Base-by-base conservation (phyloP, 2,329 filamentous ascomycete genomes). In the Sclerotinia glacialis region DNA sequence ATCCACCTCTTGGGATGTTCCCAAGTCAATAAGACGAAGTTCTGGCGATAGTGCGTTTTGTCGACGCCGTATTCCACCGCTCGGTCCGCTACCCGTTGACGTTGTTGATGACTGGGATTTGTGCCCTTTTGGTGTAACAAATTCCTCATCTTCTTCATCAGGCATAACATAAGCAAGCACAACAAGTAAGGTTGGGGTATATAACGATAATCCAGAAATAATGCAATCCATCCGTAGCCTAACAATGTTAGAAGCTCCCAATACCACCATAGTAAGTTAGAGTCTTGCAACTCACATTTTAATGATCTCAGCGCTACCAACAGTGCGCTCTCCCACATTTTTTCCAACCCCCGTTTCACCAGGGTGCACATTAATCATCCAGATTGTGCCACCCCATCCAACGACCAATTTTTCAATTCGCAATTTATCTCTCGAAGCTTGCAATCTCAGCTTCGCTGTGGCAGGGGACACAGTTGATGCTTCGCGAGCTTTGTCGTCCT, bases 151-250 rank as follows among this genome's bases (percentile, higher is more conserved):
- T 1, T 90, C 67, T 42, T 78, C 77, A 55, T 92, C 90, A 47
- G 89, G 86, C 68, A 89, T 89, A 74, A 93, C 88, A 79, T 96
- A 97, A 76, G 93, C 93, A 80, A 99, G 89, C 74, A 98, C 90
- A 74, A 97, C 86, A 78, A 99, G 84, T 72, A 97, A 83, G 76
- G 87, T 95, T 76, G 92, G 92, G 76, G 93, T 97, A 87, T 97
- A 98, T 79, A 99, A 84, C 71, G 94, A 96, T 78, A 99, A 90
- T 74, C 95, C 95, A 77, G 95, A 97, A 82, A 99, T 92, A 78
- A 97, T 93, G 82, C 95, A 98, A 81, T 99, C 95, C 79, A 95
- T 96, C 75, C 93, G 91, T 79, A 98, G 86, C 79, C 90, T 93
- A 71, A 23, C 34, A 34, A 61, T 70, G 76, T 79, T 72, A 79